phyloP scores from a whole-genome alignment of 306 rosid species.

The Malus sylvestris region DNA sequence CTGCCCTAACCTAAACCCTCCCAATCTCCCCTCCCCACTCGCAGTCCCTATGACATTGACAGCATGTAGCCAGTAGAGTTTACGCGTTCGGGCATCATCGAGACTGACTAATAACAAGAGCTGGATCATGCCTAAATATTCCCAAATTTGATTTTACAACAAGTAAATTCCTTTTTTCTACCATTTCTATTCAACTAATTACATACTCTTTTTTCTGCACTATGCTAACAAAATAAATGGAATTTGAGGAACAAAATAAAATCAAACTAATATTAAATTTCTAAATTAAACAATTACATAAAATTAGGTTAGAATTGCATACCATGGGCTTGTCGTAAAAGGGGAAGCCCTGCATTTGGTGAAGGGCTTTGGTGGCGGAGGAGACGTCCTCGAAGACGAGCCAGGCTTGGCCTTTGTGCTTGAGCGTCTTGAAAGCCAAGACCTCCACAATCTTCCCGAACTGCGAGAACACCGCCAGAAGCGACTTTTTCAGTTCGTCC shows the following conservation, averaged over 20 bases:
- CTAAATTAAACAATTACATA: background rate
- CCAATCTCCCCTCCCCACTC: background rate
- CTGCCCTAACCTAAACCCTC: background rate
- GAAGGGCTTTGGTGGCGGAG: slow-evolving; percentile 86
- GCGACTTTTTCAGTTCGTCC: slow-evolving; percentile 87
- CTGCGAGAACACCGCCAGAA: slow-evolving; percentile 85
- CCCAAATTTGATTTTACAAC: background rate
- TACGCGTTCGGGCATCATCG: background rate
- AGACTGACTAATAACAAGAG: background rate
- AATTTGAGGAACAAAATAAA: background rate
- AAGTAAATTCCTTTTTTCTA: background rate
- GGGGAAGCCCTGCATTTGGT: slow-evolving; percentile 98
- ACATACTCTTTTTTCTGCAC: background rate
- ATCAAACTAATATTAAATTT: background rate
- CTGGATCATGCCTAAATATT: background rate
- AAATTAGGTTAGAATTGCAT: background rate
- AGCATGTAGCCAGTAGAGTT: background rate
- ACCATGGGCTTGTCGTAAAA: slow-evolving; percentile 98
- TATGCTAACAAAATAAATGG: background rate
- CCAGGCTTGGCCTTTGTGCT: slow-evolving; percentile 99
- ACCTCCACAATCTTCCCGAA: slow-evolving; percentile 95
- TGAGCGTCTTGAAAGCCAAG: slow-evolving; percentile 76
- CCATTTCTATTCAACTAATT: background rate
- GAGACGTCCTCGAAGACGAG: slow-evolving; percentile 80
- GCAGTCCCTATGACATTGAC: background rate